These are phyloP conservation scores for Fusarium oligoseptatum DNA, from an alignment of 2,329 filamentous ascomycete species.

Conservation along the genomic window DNA sequence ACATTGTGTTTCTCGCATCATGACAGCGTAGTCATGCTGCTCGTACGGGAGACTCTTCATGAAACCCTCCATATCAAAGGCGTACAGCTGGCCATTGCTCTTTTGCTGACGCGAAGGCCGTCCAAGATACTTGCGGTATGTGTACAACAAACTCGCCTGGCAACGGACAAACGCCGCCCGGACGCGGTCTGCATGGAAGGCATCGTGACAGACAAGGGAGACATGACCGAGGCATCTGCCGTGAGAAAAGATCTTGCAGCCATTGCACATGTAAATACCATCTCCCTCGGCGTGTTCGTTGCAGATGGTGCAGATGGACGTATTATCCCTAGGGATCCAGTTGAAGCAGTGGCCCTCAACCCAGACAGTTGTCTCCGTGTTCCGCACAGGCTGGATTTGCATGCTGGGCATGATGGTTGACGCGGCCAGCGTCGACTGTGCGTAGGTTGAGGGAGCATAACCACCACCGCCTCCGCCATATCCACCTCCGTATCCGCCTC, in stretches of 20 bases:
- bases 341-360: slow-evolving; percentile 87
- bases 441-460: slow-evolving; percentile 87
- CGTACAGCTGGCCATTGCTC: slow-evolving; percentile 69
- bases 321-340: slow-evolving; percentile 70
- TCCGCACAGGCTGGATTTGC: slow-evolving; percentile 81
- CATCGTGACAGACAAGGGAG: slow-evolving; percentile 73
- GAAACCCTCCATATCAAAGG: slow-evolving; percentile 76
- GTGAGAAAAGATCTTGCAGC: slow-evolving; percentile 71
- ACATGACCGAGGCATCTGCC: slow-evolving; percentile 72
- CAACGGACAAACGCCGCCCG: slow-evolving; percentile 75
- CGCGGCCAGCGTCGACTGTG: slow-evolving; percentile 86
- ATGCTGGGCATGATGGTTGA: slow-evolving; percentile 90
- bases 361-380: slow-evolving; percentile 85
- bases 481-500: slow-evolving; percentile 27
- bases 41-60: slow-evolving; percentile 74
- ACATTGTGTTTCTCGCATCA: slow-evolving; percentile 78
- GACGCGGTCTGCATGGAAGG: slow-evolving; percentile 73
- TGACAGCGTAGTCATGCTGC: slow-evolving; percentile 73
- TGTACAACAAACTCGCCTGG: slow-evolving; percentile 75
- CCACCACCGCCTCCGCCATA: slow-evolving; percentile 54
- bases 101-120: slow-evolving; percentile 72
- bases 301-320: slow-evolving; percentile 77
- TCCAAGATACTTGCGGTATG: slow-evolving; percentile 74
- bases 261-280: slow-evolving; percentile 80
- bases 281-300: slow-evolving; percentile 80